Percentiles rank a stretch among this genome's conserved stretches.
Conservation (phyloP, 805 yeast genomes). For the Lipomyces lipofer region DNA sequence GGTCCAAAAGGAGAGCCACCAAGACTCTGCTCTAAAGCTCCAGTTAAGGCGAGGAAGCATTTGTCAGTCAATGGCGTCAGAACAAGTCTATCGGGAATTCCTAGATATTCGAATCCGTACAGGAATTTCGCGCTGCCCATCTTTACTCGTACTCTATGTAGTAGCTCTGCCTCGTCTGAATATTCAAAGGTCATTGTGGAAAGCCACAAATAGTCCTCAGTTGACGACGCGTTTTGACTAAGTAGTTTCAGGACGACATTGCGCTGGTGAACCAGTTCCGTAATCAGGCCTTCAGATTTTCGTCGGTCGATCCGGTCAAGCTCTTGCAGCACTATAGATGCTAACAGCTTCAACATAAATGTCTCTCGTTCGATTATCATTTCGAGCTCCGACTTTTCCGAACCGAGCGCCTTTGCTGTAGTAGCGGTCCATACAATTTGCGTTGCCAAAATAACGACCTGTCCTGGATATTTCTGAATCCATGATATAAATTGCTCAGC, state of each 20-base stretch:
- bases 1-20: conserved; percentile 97
- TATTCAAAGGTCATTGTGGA: conserved; percentile 54
- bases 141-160: conserved; percentile 41
- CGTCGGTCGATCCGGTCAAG: conserved; percentile 41
- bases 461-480: conserved; percentile 53
- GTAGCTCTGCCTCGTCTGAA: neutral
- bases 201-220: conserved; percentile 48
- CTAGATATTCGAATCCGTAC: conserved; percentile 84
- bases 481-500: conserved; percentile 37
- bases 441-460: conserved; percentile 53
- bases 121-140: conserved; percentile 53
- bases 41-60: conserved; percentile 67
- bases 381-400: neutral
- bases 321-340: conserved; percentile 39
- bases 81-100: conserved; percentile 70
- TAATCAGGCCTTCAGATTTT: conserved; percentile 60
- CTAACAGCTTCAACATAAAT: conserved; percentile 36
- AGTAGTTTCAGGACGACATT: conserved; percentile 42
- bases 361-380: neutral
- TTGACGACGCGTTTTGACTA: conserved; percentile 17
- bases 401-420: conserved; percentile 36
- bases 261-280: conserved; percentile 65
- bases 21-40: conserved; percentile 66
- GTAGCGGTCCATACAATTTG: conserved; percentile 59
- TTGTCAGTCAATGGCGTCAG: conserved; percentile 69